These are phyloP conservation scores for Eucalyptus brandiana DNA, from an alignment of 345 rosid species.

Conservation along the genomic window DNA sequence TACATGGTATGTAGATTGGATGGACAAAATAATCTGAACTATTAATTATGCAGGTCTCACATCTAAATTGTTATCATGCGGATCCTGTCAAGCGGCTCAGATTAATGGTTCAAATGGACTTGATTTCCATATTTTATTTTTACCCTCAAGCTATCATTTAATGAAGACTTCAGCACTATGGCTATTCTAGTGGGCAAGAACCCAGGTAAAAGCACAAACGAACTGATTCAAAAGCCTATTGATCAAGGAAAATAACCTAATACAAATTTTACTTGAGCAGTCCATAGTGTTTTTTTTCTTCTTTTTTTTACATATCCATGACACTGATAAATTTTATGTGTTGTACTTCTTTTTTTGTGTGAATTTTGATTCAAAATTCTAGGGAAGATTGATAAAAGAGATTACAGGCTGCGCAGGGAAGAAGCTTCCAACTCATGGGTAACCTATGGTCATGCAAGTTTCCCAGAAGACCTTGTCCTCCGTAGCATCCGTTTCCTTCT, in stretches of 20 bases:
- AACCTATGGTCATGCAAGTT: neutral
- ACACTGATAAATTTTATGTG: neutral
- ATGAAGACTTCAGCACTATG: neutral
- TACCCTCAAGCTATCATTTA: neutral
- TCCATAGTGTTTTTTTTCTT: neutral
- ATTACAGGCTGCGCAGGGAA: neutral
- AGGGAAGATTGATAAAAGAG: neutral
- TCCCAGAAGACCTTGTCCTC: neutral
- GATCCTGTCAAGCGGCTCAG: neutral
- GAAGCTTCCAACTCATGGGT: neutral
- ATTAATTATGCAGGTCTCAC: neutral
- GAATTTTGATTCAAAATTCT: neutral
- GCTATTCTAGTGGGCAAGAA: neutral
- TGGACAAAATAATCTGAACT: neutral
- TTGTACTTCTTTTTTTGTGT: neutral
- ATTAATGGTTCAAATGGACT: neutral
- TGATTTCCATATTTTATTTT: too few relatives aligned
- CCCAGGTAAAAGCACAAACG: neutral
- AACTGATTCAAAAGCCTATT: neutral
- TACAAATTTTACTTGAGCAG: neutral
- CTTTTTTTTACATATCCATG: neutral
- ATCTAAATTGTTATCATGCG: neutral
- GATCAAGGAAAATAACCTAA: neutral
- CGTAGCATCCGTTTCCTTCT: neutral
- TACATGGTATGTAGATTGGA: neutral